These are phyloP conservation scores for Boletus huronensis DNA, from an alignment of 768 basidiomycete genomes.

Conservation along the genomic window DNA sequence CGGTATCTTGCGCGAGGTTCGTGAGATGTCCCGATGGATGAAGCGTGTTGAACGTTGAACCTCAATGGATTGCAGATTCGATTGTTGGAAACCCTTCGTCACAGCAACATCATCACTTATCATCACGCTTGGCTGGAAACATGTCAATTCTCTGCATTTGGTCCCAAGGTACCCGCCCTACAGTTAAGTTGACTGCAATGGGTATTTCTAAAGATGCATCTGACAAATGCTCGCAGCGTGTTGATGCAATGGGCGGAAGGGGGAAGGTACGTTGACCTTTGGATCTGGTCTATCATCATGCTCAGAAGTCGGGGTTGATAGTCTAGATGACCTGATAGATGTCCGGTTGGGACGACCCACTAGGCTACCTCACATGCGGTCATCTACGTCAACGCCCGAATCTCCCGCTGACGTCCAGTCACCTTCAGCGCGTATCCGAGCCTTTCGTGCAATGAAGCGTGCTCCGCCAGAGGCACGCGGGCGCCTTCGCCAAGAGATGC, in stretches of 20 bases:
- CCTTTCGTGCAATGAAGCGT: slow-evolving; percentile 66
- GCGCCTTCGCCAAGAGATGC: slow-evolving; percentile 53
- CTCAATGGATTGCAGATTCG: slow-evolving; percentile 51
- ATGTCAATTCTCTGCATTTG: slow-evolving; percentile 82
- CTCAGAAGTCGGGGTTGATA: slow-evolving; percentile 22
- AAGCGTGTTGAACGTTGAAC: background rate
- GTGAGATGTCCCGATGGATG: slow-evolving; percentile 1
- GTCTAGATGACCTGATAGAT: slow-evolving; percentile 83
- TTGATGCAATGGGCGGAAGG: slow-evolving; percentile 95
- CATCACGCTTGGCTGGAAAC: slow-evolving; percentile 95
- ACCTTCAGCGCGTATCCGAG: slow-evolving; percentile 69
- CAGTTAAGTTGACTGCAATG: slow-evolving; percentile 51
- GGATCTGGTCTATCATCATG: background rate
- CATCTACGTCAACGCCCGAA: slow-evolving; percentile 16
- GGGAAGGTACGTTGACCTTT: slow-evolving; percentile 46
- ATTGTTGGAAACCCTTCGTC: slow-evolving; percentile 79
- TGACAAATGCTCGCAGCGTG: slow-evolving; percentile 44
- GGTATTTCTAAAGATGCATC: background rate
- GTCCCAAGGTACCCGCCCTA: slow-evolving; percentile 81
- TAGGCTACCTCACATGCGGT: slow-evolving; percentile 41
- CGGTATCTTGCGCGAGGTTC: slow-evolving; percentile 73
- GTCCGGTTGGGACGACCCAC: slow-evolving; percentile 64
- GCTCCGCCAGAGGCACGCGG: slow-evolving; percentile 64
- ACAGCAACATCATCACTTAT: slow-evolving; percentile 93
- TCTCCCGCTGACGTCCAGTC: slow-evolving; percentile 43